Evolutionary conservation across 2,329 filamentous ascomycete genomes (phyloP).

Genomic region (Hypoxylon sp.): DNA sequence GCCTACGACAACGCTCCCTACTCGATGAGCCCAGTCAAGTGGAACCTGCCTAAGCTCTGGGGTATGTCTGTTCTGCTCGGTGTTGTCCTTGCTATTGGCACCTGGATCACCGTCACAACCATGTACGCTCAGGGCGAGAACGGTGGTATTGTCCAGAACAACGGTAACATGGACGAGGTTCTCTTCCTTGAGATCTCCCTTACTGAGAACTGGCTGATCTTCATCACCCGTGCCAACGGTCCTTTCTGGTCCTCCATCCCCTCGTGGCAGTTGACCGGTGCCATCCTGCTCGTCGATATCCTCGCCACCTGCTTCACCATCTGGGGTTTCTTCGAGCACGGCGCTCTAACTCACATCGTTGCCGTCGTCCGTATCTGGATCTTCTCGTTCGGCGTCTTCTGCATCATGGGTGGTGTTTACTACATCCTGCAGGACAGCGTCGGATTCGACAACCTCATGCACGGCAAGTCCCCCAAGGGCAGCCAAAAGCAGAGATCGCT

Average conservation of each 20-base stretch:
- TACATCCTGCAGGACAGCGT: slow-evolving; percentile 86
- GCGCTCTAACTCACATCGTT: slow-evolving; percentile 79
- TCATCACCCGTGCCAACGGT: slow-evolving; percentile 93
- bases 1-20: slow-evolving; percentile 94
- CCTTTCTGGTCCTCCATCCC: slow-evolving; percentile 93
- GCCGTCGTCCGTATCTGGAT: slow-evolving; percentile 91
- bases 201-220: slow-evolving; percentile 96
- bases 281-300: slow-evolving; percentile 85
- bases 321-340: slow-evolving; percentile 84
- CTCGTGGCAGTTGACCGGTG: slow-evolving; percentile 85
- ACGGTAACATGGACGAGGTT: slow-evolving; percentile 84
- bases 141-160: slow-evolving; percentile 91
- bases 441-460: slow-evolving; percentile 93
- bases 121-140: slow-evolving; percentile 76
- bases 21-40: slow-evolving; percentile 89
- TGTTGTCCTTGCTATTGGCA: slow-evolving; percentile 83
- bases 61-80: slow-evolving; percentile 90
- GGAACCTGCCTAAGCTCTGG: slow-evolving; percentile 95
- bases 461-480: slow-evolving; percentile 87
- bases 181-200: slow-evolving; percentile 92
- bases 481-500: slow-evolving; percentile 86
- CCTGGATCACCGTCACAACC: slow-evolving; percentile 91
- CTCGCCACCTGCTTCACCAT: slow-evolving; percentile 88
- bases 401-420: slow-evolving; percentile 80
- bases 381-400: slow-evolving; percentile 92